Base-by-base conservation (phyloP, 2,329 filamentous ascomycete genomes). In the Cladophialophora chaetospira region DNA sequence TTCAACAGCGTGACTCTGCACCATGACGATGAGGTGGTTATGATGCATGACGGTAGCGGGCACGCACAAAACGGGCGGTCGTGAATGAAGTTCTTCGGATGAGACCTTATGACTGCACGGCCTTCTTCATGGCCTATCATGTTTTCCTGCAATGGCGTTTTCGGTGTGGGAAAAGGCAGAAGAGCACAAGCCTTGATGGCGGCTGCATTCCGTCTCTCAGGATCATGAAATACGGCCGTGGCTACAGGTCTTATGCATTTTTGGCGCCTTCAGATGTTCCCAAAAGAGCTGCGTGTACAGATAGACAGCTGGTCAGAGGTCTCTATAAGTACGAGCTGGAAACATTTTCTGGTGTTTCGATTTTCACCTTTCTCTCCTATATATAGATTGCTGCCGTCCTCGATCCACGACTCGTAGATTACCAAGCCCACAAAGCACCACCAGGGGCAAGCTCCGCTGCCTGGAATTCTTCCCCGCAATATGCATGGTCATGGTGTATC, bases 1-100 rank as follows among this genome's bases (percentile, higher is more conserved):
- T 99, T 99, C 75, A 99, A 97, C 79, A 96, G 91, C 70, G 92
- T 99, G 38, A 99, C 94, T 48, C 79, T 99, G 60, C 93, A 97
- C 73, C 94, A 99, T 70, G 94, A 97, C 55, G 94, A 91, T 13
- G 89, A 91, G 23, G 55, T 40, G 53, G 51, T 62, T 52, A 52
- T 61, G 51, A 63, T 63, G 57, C 58, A 58, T 17, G 56, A 62
- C 33, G 57, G 47, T 13, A 35, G 45, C 8, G 63, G 58, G 44
- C 58, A 53, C 21, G 38, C 46, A 35, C 36, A 49, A 17, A 60
- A 57, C 44, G 53, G 58, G 45, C 61, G 57, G 35, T 63, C 54
- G 61, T 26, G 46, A 19, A n/a, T 10, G 19, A n/a, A 35, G 40
- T 45, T 43, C n/a, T 38, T 40, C 23, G 9, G 28, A 25, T 23